Conservation (phyloP, 805 yeast species). For the Ogataea minuta region DNA sequence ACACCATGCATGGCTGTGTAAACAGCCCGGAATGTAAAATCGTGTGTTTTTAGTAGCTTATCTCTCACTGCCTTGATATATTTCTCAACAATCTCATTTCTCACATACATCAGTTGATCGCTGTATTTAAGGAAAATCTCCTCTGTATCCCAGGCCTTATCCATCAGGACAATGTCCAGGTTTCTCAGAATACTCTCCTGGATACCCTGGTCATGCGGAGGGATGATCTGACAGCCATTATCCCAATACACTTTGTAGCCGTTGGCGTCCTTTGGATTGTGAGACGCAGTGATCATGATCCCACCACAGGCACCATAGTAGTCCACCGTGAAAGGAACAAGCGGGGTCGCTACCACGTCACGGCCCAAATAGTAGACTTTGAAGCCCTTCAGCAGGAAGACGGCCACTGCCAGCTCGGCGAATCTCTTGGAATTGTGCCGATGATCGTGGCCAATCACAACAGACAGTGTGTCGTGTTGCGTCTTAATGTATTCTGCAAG, state of each 20-base stretch:
- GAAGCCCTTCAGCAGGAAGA: conserved; percentile 66
- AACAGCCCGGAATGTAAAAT: conserved; percentile 50
- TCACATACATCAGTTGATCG: conserved; percentile 37
- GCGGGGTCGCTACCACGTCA: conserved; percentile 72
- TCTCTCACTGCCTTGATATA: conserved; percentile 39
- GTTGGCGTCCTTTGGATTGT: conserved; percentile 80
- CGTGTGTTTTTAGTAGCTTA: conserved; percentile 32
- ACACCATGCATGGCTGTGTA: conserved; percentile 98
- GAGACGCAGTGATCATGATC: conserved; percentile 91
- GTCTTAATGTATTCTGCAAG: conserved; percentile 49
- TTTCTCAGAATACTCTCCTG: conserved; percentile 62
- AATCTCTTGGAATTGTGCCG: conserved; percentile 75
- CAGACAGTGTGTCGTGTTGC: conserved; percentile 35
- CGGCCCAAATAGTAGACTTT: conserved; percentile 62
- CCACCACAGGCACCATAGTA: conserved; percentile 66
- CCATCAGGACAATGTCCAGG: conserved; percentile 55
- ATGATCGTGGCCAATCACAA: conserved; percentile 92
- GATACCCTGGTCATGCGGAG: conserved; percentile 81
- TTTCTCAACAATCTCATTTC: conserved; percentile 39
- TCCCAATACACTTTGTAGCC: conserved; percentile 93
- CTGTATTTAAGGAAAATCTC: conserved; percentile 24
- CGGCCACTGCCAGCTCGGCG: conserved; percentile 77
- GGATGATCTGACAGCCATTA: conserved; percentile 94
- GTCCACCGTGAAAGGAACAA: conserved; percentile 87
- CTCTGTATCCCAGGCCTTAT: conserved; percentile 36